Evolutionary conservation across 768 basidiomycete genomes (phyloP), one percentile per base, ranked within the genome.

Genomic region (Paxillus rubicundulus): DNA sequence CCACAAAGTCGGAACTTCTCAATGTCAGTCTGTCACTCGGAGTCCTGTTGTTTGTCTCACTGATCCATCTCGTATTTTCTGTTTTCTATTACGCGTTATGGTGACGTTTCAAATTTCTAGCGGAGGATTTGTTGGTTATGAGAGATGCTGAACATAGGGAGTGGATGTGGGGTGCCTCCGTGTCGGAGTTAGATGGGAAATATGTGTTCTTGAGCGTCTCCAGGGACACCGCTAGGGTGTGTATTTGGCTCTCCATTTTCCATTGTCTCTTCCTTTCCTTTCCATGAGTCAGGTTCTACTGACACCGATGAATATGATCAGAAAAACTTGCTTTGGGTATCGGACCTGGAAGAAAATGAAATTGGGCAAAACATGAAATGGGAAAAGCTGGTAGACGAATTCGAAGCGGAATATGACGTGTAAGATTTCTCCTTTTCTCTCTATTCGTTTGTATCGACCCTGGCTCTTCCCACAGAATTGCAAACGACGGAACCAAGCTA

Each of bases 241-340:
- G 74, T 63, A 28, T 10, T 40, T 39, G 24, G 4, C 28, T 32
- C 34, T 43, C 37, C 53, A 44, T 40, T 38, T 33, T 13, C 30
- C 41, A 37, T 41, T 16, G 42, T 53, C 1, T 52, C 7, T 21
- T 30, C 8, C 36, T 36, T 24, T 47, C 32, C 32, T 40, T 16
- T 24, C 20, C 37, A 45, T 24, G 42, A 47, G 18, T 42, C 14
- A 17, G 34, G 37, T 38, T 17, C 9, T 3, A 39, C 46, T 37
- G 16, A 47, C 47, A 28, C 42, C 38, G 16, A 24, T 24, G 24
- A 6, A 24, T 34, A 39, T 38, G 24, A 27, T n/a, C 56, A 89
- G 87, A 84, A 82, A 82, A 86, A 88, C 61, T 65, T 84, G 9
- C 65, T 89, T 2, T 91, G 89, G 88, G 75, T 91, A 42, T 79